Base-by-base conservation (phyloP, 2,329 filamentous ascomycete species). In the Botrytis galanthina region DNA sequence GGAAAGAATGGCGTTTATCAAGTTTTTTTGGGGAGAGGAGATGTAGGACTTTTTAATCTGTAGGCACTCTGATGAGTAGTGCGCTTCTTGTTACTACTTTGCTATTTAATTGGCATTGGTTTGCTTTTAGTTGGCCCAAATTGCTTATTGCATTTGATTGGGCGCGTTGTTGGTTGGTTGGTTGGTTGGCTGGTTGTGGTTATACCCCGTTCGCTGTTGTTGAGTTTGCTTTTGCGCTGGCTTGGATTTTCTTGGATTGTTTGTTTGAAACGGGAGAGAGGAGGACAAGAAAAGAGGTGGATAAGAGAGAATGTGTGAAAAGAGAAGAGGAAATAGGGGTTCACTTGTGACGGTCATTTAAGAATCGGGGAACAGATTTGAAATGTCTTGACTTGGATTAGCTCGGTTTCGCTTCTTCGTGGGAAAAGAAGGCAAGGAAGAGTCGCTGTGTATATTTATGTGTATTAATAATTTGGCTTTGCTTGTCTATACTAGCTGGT, bases 141-240 rank as follows among this genome's bases (percentile, higher is more conserved):
- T 64, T 63, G 16, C 39, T 32, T 42, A n/a, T 46, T 22, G n/a
- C 16, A 44, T 64, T 32, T 20, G 39, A 18, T 64, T n/a, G n/a
- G 16, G 39, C 39, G 37, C 37, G 39, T 39, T 46, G 39, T 29
- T 46, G 61, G 61, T 64, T 44, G n/a, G 61, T 64, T 44, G n/a
- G 61, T 12, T 32, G 61, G 26, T 46, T 64, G 61, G 10, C 42
- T 64, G 61, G 29, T 64, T 64, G 61, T 44, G 39, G 39, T 46
- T 64, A 64, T 64, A 64, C 61, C 61, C 61, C n/a, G 61, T 64
- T 64, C 61, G 61, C 39, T 63, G 39, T 46, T 46, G 61, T 44
- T 44, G 60, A 29, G n/a, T 57, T 32, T 57, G 51, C 51, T 29
- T 32, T 42, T 29, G 37, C 51, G 51, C 20, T 63, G n/a, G 61